These are phyloP conservation scores for Blastocystis sp. DNA, from an alignment of 352 stramenopile genomes.

Conservation along the genomic window DNA sequence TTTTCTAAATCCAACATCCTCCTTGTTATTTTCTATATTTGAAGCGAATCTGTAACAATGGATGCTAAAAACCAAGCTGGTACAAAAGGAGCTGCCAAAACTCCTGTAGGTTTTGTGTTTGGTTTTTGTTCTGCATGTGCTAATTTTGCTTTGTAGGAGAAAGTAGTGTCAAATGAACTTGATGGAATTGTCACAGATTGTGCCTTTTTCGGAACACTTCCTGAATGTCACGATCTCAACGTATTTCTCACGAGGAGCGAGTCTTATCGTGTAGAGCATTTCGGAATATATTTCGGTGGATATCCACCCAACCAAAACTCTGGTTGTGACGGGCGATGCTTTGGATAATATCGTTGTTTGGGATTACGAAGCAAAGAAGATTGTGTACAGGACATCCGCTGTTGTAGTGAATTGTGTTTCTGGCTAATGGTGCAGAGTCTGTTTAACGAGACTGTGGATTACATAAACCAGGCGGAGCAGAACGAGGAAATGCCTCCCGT, in stretches of 20 bases:
- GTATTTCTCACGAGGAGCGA: not conserved
- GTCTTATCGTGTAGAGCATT: constrained; percentile 27
- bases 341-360: constrained; percentile 27
- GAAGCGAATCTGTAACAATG: not conserved
- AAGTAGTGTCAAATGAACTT: not conserved
- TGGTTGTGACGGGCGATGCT: not conserved
- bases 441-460: not conserved
- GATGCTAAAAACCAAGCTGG: not conserved
- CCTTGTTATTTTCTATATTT: not conserved
- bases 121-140: not conserved
- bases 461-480: not conserved
- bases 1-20: constrained; percentile 41
- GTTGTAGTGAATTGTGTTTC: not conserved
- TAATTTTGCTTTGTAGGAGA: constrained; percentile 8
- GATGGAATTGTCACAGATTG: constrained; percentile 12
- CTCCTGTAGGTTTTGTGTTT: not conserved
- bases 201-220: constrained; percentile 52
- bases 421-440: not conserved
- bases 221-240: constrained; percentile 10
- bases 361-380: constrained; percentile 37
- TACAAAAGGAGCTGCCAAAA: not conserved
- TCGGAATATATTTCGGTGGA: constrained; percentile 21
- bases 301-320: constrained; percentile 55
- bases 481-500: constrained; percentile 30
- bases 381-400: constrained; percentile 46